Base-by-base conservation (phyloP, 768 basidiomycete species). In the Hydnomerulius pinastri region DNA sequence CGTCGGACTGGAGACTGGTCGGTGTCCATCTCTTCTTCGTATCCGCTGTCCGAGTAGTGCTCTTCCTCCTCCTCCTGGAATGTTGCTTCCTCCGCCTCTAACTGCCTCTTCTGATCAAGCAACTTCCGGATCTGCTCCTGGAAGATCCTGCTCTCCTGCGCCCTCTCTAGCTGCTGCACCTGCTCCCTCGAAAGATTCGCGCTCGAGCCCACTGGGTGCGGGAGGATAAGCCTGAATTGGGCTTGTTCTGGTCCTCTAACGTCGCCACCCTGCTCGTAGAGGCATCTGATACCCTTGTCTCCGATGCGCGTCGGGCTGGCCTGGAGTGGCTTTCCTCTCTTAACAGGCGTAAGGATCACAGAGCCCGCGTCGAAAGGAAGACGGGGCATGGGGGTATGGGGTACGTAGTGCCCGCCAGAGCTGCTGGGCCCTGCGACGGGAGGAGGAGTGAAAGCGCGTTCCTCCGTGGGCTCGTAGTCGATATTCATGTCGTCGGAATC, bases 271-370 rank as follows among this genome's bases (percentile, higher is more conserved):
- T 56, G 48, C 5, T 58, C 47, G 28, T 60, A 63, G 17, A 60
- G 28, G 36, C 58, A 60, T 1, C 60, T 52, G n/a, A 68, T 11
- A 2, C 60, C 66, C 13, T 56, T 61, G 51, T 64, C 63, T 1
- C 68, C 68, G 7, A 68, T 61, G n/a, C 62, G 64, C 4, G 43
- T 30, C 4, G 68, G 67, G 29, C 62, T 66, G n/a, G 35, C 58
- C 25, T 61, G 60, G 28, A 70, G 65, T 1, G 64, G 66, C 30
- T 20, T 59, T 12, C 49, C 39, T 27, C 51, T 65, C 57, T 69
- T 69, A 15, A 64, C 36, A 1, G 69, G 67, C 0, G 69, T 71
- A 11, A 2, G 46, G 44, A 67, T 40, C 2, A 69, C 69, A 12
- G 67, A 69, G 6, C 68, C 68, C 1, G 70, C 61, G 13, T 70